Conservation (phyloP, 192 early-diverging fungal species). For the Thoreauomyces humboldtii region DNA sequence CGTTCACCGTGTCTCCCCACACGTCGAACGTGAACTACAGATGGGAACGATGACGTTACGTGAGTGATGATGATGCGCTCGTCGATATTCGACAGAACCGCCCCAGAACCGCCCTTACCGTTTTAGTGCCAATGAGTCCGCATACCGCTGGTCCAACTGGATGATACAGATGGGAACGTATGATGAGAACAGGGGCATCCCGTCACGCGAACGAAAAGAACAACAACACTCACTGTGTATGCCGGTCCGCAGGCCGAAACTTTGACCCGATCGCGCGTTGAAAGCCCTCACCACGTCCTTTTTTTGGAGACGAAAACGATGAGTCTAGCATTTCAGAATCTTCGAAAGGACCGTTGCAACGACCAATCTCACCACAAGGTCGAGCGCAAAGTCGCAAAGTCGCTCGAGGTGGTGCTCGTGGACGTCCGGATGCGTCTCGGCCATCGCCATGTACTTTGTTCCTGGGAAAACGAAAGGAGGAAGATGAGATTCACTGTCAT, state of each 20-base stretch:
- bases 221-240: conserved; percentile 22
- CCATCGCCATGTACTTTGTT: conserved; percentile 40
- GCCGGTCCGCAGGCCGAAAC: conserved; percentile 21
- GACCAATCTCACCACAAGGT: conserved; percentile 7
- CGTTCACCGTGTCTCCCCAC: conserved; percentile 43
- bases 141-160: conserved; percentile 29
- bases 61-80: too few species aligned
- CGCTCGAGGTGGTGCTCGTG: conserved; percentile 18
- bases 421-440: conserved; percentile 19
- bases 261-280: conserved; percentile 28
- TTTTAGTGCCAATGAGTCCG: conserved; percentile 33
- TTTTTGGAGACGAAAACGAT: not conserved
- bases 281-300: conserved; percentile 26
- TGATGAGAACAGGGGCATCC: not conserved
- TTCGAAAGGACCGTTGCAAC: not conserved
- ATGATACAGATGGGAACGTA: not conserved
- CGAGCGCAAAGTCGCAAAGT: conserved; percentile 30
- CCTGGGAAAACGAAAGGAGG: conserved; percentile 1
- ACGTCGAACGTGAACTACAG: conserved; percentile 33
- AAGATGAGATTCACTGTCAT: not conserved
- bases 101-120: conserved; percentile 15
- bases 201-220: too few species aligned
- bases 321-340: not conserved
- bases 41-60: not conserved
- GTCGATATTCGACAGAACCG: too few species aligned